Base-by-base conservation (phyloP, 495 filamentous ascomycete species). In the Aspergillus taichungensis region DNA sequence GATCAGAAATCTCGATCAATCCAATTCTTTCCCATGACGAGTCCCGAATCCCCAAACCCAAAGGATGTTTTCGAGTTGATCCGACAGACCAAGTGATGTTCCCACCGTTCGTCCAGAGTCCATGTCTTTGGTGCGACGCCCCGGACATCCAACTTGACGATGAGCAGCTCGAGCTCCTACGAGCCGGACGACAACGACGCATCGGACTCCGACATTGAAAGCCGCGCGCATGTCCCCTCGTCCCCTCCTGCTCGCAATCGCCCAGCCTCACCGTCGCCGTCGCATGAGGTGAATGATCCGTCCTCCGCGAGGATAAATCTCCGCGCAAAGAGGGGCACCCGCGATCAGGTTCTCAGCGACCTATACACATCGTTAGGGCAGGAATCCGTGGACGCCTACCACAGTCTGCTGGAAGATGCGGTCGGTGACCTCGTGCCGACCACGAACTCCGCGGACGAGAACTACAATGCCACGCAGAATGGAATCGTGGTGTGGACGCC, bases 401-500 rank as follows among this genome's bases (percentile, higher is more conserved):
- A 77, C 11, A 49, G 59, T n/a, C 57, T 88, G 0, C 63, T 88
- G 0, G 81, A 80, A 49, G 60, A 72, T 7, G 73, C 73, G 24
- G 72, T 83, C 37, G 30, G 56, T 0, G 70, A 76, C 27, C 62
- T 62, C 28, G 24, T 47, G n/a, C 49, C 46, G 5, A 42, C 36
- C n/a, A 34, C 42, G 9, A 45, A 37, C 14, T 40, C 49, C 1
- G 33, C 33, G n/a, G 52, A 50, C 10, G 46, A 54, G 6, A 48
- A 40, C 1, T 54, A 60, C 34, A 42, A 54, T 3, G 48, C 53
- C n/a, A 75, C 73, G 3, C 83, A 87, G 50, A 61, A 86, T 55
- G 87, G 87, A 13, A 66, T 75, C 13, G 78, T 82, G 8, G 41
- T 62, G 10, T 97, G 91, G 91, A 80, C 76, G 0, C 38, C 61